phyloP scores from a whole-genome alignment of 257 asterid species.

The Solanum etuberosum region DNA sequence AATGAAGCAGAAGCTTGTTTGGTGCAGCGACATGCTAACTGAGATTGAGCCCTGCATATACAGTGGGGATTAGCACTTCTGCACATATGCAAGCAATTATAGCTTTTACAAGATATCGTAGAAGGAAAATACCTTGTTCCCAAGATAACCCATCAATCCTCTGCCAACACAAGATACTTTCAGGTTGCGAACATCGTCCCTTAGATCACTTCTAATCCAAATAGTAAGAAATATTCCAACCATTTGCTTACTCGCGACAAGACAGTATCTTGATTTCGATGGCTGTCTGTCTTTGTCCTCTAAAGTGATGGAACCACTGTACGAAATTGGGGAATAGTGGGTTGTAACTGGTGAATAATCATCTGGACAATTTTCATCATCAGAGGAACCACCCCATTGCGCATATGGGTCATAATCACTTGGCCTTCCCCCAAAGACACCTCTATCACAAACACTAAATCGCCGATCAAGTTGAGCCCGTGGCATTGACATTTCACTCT shows the following conservation, averaged over 20 bases:
- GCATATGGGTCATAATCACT: slow-evolving; percentile 47
- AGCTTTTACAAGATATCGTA: not conserved
- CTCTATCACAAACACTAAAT: slow-evolving; percentile 77
- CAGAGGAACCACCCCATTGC: slow-evolving; percentile 52
- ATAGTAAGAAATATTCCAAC: slow-evolving; percentile 88
- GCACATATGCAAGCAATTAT: not conserved
- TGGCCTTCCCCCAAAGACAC: slow-evolving; percentile 40
- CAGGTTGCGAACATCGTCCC: slow-evolving; percentile 62
- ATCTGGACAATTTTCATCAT: slow-evolving; percentile 49
- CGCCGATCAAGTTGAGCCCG: slow-evolving; percentile 70
- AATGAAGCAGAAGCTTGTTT: slow-evolving; percentile 96
- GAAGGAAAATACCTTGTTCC: slow-evolving; percentile 63
- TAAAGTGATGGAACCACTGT: slow-evolving; percentile 22
- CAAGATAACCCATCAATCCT: slow-evolving; percentile 98
- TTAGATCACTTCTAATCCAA: slow-evolving; percentile 71
- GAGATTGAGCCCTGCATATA: slow-evolving; percentile 93
- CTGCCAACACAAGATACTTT: slow-evolving; percentile 97
- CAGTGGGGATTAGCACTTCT: not conserved
- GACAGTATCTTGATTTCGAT: slow-evolving; percentile 55
- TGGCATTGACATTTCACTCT: slow-evolving; percentile 35
- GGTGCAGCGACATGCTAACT: slow-evolving; percentile 94
- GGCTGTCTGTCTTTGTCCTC: slow-evolving; percentile 49
- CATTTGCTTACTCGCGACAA: slow-evolving; percentile 95
- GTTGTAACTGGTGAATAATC: slow-evolving; percentile 46
- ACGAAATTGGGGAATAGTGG: slow-evolving; percentile 37